Conservation (phyloP, 2,329 filamentous ascomycete genomes). For the Thielaviopsis punctulata region DNA sequence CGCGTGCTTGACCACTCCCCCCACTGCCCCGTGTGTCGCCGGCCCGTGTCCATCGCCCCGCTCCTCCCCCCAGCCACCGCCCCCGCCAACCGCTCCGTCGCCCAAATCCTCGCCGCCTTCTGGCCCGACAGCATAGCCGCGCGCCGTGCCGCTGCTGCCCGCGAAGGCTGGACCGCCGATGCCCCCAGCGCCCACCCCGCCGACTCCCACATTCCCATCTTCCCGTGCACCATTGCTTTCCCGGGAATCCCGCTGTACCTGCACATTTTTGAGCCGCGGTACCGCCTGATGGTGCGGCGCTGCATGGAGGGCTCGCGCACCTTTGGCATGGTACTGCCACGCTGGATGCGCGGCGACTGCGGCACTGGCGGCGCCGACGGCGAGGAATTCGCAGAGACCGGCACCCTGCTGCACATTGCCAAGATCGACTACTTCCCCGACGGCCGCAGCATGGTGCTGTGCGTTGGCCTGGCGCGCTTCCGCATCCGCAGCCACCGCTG, state of each 20-base stretch:
- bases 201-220: slow-evolving; percentile 39
- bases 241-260: slow-evolving; percentile 73
- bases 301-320: slow-evolving; percentile 54
- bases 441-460: slow-evolving; percentile 68
- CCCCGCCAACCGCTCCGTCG: slow-evolving; percentile 45
- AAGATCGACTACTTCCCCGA: slow-evolving; percentile 59
- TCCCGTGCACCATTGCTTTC: slow-evolving; percentile 68
- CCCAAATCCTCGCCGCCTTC: slow-evolving; percentile 46
- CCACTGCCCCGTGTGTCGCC: slow-evolving; percentile 67
- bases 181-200: slow-evolving; percentile 32
- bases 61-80: slow-evolving; percentile 23
- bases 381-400: slow-evolving; percentile 48
- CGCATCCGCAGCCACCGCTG: slow-evolving; percentile 46
- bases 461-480: slow-evolving; percentile 60
- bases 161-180: slow-evolving; percentile 35
- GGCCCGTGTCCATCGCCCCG: slow-evolving; percentile 36
- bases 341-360: slow-evolving; percentile 25
- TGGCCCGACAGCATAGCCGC: slow-evolving; percentile 48
- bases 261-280: slow-evolving; percentile 84
- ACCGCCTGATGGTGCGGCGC: slow-evolving; percentile 74
- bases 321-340: slow-evolving; percentile 75
- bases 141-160: slow-evolving; percentile 35
- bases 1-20: slow-evolving; percentile 61
- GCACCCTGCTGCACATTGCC: slow-evolving; percentile 61
- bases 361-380: slow-evolving; percentile 16